phyloP scores from a whole-genome alignment of 805 yeast species.

The Danielozyma ontarioensis region DNA sequence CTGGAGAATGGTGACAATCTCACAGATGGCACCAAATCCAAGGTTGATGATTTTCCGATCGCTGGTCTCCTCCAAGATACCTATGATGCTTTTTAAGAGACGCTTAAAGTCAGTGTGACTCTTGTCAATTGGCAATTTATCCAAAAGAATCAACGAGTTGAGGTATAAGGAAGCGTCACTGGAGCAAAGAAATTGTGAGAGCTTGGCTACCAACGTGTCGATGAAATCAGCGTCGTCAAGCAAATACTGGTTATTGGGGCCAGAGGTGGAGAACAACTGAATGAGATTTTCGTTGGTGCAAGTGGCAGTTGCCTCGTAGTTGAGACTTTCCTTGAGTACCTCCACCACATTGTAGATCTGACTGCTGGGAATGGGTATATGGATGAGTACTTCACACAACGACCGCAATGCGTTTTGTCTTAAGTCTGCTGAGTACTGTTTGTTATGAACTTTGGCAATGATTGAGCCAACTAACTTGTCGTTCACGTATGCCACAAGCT shows the following conservation, averaged over 20 bases:
- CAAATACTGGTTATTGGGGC: conserved; percentile 8
- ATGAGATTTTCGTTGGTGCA: conserved; percentile 21
- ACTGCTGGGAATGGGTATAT: conserved; percentile 5
- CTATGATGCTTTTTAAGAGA: conserved; percentile 5
- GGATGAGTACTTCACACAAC: conserved; percentile 16
- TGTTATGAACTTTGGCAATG: conserved; percentile 13
- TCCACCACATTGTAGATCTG: too few species aligned
- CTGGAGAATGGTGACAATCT: conserved; percentile 3
- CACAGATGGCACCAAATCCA: conserved; percentile 7
- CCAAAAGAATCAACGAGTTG: conserved; percentile 16
- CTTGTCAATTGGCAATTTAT: neutral
- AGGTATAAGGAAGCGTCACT: conserved; percentile 21
- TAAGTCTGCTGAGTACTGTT: conserved; percentile 24
- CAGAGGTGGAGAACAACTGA: conserved; percentile 5
- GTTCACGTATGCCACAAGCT: conserved; percentile 1
- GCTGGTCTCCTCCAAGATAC: conserved; percentile 3
- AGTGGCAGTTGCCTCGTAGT: conserved; percentile 21
- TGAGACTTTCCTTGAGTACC: conserved; percentile 18
- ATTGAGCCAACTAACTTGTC: conserved; percentile 13
- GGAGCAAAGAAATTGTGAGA: conserved; percentile 17
- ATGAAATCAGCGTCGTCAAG: conserved; percentile 9
- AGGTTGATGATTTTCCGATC: conserved; percentile 7
- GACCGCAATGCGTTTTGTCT: conserved; percentile 20
- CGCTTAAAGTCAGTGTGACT: neutral
- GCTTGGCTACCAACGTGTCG: conserved; percentile 12